These are phyloP conservation scores for Ceratonia siliqua DNA, from an alignment of 306 rosid species.

Conservation along the genomic window DNA sequence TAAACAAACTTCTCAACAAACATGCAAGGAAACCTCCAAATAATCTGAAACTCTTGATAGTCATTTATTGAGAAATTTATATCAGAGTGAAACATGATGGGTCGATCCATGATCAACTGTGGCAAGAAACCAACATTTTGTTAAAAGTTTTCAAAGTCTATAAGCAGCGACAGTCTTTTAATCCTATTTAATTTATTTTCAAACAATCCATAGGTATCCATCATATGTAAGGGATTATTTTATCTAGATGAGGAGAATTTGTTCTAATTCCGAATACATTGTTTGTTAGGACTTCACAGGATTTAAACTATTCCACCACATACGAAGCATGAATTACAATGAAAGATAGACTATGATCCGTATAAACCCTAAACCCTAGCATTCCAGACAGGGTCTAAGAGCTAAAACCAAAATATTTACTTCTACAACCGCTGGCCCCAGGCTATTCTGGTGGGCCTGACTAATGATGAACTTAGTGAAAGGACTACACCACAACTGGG, in stretches of 20 bases:
- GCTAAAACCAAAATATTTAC: too few species aligned
- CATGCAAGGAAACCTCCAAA: conserved; percentile 11
- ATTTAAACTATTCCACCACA: neutral
- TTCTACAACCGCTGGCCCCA: too few species aligned
- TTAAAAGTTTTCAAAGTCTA: neutral
- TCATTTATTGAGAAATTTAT: neutral
- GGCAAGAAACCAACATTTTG: neutral
- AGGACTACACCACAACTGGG: neutral
- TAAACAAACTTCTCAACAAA: conserved; percentile 15
- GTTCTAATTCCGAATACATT: neutral
- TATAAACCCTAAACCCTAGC: neutral
- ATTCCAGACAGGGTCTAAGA: neutral
- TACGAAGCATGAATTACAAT: neutral
- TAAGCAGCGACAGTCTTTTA: neutral
- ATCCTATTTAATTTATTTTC: neutral
- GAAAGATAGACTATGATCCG: neutral
- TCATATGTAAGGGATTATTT: neutral
- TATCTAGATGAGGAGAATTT: neutral
- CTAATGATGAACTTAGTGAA: neutral
- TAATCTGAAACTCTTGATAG: neutral
- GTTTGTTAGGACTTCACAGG: neutral
- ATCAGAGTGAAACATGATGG: neutral
- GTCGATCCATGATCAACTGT: neutral
- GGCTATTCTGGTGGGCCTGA: neutral
- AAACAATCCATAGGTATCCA: neutral